A percentile compares a stretch with the other conserved stretches of the same genome.
Conservation (phyloP, 768 basidiomycete genomes). For the Nevesoporus exiguus region DNA sequence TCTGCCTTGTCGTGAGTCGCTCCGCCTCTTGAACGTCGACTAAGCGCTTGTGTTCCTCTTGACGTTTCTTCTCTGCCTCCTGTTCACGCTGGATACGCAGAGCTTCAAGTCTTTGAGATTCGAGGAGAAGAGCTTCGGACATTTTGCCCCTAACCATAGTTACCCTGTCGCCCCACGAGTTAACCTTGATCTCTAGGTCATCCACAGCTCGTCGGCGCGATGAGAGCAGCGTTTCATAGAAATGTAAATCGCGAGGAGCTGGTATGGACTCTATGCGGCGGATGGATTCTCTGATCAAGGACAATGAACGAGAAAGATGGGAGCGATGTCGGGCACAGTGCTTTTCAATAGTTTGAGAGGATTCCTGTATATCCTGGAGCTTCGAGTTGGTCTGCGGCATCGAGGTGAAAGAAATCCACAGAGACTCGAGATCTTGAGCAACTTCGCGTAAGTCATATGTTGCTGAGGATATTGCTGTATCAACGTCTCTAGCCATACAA, state of each 20-base stretch:
- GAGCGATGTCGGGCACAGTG: conserved; percentile 34
- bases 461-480: conserved; percentile 38
- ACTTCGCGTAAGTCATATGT: conserved; percentile 39
- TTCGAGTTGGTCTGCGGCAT: conserved; percentile 28
- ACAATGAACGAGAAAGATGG: conserved; percentile 45
- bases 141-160: conserved; percentile 31
- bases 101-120: conserved; percentile 42
- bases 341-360: conserved; percentile 38
- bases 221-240: conserved; percentile 47
- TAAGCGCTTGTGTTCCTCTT: conserved; percentile 23
- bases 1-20: conserved; percentile 24
- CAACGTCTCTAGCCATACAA: conserved; percentile 51
- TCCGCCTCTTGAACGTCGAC: conserved; percentile 34
- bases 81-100: conserved; percentile 30
- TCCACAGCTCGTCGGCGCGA: conserved; percentile 49
- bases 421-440: conserved; percentile 36
- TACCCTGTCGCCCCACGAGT: conserved; percentile 44
- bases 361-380: conserved; percentile 33
- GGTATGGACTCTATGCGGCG: conserved; percentile 52
- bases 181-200: conserved; percentile 47
- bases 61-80: conserved; percentile 23
- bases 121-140: conserved; percentile 40
- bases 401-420: conserved; percentile 36
- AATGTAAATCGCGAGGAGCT: conserved; percentile 38
- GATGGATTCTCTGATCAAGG: conserved; percentile 52